Base-by-base conservation (phyloP, 1,284 basidiomycete genomes). In the Hypsizygus ulmarius region DNA sequence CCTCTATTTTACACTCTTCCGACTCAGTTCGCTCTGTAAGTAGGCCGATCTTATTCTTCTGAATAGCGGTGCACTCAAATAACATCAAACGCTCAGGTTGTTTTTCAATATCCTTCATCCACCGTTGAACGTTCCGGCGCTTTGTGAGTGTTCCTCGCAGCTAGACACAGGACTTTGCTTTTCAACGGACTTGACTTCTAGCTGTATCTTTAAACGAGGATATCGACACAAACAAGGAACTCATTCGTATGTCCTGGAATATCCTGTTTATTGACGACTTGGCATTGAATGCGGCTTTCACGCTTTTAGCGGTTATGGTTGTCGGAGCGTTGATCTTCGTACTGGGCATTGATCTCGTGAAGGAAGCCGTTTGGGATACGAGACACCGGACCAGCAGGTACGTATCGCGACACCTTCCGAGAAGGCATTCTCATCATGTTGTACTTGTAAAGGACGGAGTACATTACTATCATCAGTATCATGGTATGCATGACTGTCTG, bases 281-380 rank as follows among this genome's bases (percentile, higher is more conserved):
- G 21, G 15, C 34, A 10, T 10, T 14, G 27, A 41, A 3, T 14
- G 12, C 14, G 2, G 14, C 39, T 11, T n/a, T 39, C 38, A 21
- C 39, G 49, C 45, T 12, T 43, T 5, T 55, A 93, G 90, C 92
- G 49, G 84, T 95, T 34, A 86, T 91, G 79, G 84, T 94, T 3
- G 92, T 95, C 12, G 89, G 89, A 0, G 88, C 95, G 1, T 76
- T 99, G 50, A 98, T 99, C 60, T 96, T 94, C 58, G 93, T 97
- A 8, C 79, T 99, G 18, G 96, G 96, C 0, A 82, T 98, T 51
- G 96, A 99, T 59, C 80, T 99, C 25, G 83, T 92, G 27, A 96
- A 96, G 61, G 96, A 97, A 63, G 94, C 96, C 0, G 68, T 98
- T 3, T 98, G 94, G 93, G 96, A 99, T 68, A 97, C 95, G 3